Evolutionary conservation across 2,329 filamentous ascomycete species (phyloP).

Genomic region (Trichoderma asperellum): DNA sequence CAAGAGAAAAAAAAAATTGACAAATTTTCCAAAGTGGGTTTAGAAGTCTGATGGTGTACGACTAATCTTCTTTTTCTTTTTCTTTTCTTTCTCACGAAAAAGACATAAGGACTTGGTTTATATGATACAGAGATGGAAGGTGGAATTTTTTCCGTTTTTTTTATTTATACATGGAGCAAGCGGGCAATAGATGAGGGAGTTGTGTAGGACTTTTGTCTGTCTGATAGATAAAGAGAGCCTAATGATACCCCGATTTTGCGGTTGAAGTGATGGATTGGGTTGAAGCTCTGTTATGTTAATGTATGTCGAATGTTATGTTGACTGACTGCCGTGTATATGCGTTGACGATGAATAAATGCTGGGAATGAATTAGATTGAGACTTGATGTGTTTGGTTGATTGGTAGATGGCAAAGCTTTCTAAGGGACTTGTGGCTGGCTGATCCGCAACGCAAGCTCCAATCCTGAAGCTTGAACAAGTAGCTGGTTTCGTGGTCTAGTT

Average conservation of each 20-base stretch:
- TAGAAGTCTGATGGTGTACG: constrained; percentile 23
- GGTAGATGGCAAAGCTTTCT: background rate
- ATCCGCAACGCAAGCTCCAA: background rate
- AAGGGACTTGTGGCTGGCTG: background rate
- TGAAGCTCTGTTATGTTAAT: background rate
- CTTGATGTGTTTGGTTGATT: background rate
- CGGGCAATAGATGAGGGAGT: constrained; percentile 20
- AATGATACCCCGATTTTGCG: constrained; percentile 47
- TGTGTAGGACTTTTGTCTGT: constrained; percentile 27
- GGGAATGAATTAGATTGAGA: background rate
- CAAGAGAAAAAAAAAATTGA: background rate
- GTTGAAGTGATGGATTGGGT: constrained; percentile 7
- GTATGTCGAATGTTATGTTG: background rate
- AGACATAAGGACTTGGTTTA: constrained; percentile 24
- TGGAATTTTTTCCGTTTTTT: background rate
- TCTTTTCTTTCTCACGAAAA: constrained; percentile 12
- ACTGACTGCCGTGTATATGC: background rate
- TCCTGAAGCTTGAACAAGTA: background rate
- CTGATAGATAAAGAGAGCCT: constrained; percentile 39
- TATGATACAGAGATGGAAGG: constrained; percentile 26
- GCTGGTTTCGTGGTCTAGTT: constrained; percentile 30
- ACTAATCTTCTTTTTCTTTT: constrained; percentile 22
- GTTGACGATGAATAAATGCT: background rate
- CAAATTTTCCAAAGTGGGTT: background rate
- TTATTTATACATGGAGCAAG: constrained; percentile 10